A percentile compares a stretch with the other conserved stretches of the same genome.
Evolutionary conservation across 257 asterid species (phyloP).

Genomic region (Striga asiatica): DNA sequence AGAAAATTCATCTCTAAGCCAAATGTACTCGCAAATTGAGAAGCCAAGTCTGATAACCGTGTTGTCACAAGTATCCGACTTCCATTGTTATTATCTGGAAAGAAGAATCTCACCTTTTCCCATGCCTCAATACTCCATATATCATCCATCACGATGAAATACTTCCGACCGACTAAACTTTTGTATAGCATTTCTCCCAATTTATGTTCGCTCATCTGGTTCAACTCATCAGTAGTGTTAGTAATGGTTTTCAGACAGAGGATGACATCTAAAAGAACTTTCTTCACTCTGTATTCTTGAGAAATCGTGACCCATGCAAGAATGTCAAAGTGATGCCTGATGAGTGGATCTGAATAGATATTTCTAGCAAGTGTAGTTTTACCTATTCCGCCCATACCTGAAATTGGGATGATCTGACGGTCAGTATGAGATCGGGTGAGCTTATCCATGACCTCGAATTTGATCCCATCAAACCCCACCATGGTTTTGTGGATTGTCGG

Average conservation of each 20-base stretch:
- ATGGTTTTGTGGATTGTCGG: not conserved
- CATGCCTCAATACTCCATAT: not conserved
- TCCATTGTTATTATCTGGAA: not conserved
- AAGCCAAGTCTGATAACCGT: not conserved
- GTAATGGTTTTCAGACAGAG: not conserved
- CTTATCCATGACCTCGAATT: not conserved
- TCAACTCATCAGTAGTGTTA: not conserved
- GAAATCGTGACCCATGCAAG: not conserved
- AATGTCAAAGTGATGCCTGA: not conserved
- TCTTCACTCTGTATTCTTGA: not conserved
- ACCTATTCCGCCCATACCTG: not conserved
- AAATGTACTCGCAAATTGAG: not conserved
- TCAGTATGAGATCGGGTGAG: not conserved
- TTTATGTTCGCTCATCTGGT: not conserved
- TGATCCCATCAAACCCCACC: not conserved
- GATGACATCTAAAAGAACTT: not conserved
- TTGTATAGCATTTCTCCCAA: not conserved
- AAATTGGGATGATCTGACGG: not conserved
- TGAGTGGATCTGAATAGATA: not conserved
- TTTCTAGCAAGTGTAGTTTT: not conserved
- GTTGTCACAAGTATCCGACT: constrained; percentile 9
- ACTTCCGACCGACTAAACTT: not conserved
- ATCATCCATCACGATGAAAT: not conserved
- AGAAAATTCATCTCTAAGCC: not conserved
- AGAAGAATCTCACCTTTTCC: not conserved